Percentiles rank a stretch among this genome's conserved stretches.
phyloP scores from a whole-genome alignment of 345 rosid species.

The Citropsis articulata region DNA sequence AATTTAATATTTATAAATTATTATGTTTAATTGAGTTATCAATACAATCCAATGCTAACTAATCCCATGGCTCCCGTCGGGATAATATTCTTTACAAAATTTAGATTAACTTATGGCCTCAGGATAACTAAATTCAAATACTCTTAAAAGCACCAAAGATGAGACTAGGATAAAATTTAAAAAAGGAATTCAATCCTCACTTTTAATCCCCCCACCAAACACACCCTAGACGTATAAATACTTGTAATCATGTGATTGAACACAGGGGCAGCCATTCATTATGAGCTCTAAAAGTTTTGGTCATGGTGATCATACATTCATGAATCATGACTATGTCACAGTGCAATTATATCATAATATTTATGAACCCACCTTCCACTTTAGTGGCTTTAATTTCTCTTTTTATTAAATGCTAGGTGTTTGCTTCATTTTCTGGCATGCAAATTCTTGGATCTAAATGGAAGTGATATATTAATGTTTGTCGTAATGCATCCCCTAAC shows the following conservation, averaged over 20 bases:
- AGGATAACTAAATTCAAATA: too few species aligned
- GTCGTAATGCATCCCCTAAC: neutral
- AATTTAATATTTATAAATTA: too few species aligned
- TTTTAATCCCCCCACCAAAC: too few species aligned
- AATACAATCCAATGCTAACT: too few species aligned
- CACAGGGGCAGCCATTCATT: neutral
- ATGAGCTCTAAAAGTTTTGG: neutral
- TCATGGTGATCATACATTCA: slow-evolving; percentile 14
- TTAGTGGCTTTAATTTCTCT: neutral
- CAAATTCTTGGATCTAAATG: neutral
- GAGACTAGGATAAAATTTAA: too few species aligned
- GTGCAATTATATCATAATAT: slow-evolving; percentile 2
- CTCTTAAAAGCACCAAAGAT: too few species aligned
- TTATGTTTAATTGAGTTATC: too few species aligned
- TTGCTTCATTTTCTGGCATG: neutral
- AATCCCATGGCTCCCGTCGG: too few species aligned
- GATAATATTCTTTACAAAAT: too few species aligned
- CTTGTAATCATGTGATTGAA: neutral
- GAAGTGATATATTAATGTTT: neutral
- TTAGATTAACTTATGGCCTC: too few species aligned
- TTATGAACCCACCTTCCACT: slow-evolving; percentile 17
- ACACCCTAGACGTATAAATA: neutral
- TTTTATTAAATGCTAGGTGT: neutral
- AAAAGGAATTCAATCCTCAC: too few species aligned
- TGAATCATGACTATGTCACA: neutral